Conservation (phyloP, 2,329 filamentous ascomycete genomes). For the Parascedosporium putredinis region DNA sequence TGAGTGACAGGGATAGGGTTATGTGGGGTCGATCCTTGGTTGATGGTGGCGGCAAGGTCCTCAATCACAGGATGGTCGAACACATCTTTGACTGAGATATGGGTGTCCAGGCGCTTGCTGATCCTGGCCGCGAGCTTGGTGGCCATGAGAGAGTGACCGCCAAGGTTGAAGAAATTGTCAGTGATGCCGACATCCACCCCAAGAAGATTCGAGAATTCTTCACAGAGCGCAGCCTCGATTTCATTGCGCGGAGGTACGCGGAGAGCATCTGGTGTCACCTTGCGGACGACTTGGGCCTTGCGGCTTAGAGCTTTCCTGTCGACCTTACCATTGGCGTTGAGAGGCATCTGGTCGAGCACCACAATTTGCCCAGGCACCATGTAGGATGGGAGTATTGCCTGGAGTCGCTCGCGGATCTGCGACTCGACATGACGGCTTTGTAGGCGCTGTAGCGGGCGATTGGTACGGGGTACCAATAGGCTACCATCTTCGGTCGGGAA, state of each 20-base stretch:
- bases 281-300: constrained; percentile 11
- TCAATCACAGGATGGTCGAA: constrained; percentile 3
- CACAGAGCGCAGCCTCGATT: constrained; percentile 25
- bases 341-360: constrained; percentile 30
- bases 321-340: constrained; percentile 36
- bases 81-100: constrained; percentile 1
- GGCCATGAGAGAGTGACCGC: constrained; percentile 38
- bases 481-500: not conserved
- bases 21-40: not conserved
- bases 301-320: constrained; percentile 36
- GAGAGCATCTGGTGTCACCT: constrained; percentile 20
- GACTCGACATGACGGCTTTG: not conserved
- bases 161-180: constrained; percentile 36
- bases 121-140: constrained; percentile 21
- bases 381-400: constrained; percentile 21
- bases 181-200: constrained; percentile 21
- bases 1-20: not conserved
- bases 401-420: constrained; percentile 13
- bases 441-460: not conserved
- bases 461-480: not conserved
- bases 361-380: constrained; percentile 20
- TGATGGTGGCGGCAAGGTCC: constrained; percentile 1
- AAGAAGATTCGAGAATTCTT: constrained; percentile 27
- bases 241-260: constrained; percentile 25
- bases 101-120: constrained; percentile 8